A percentile compares a stretch with the other conserved stretches of the same genome.
phyloP scores from a whole-genome alignment of 257 asterid genomes.

The Capsicum pubescens region DNA sequence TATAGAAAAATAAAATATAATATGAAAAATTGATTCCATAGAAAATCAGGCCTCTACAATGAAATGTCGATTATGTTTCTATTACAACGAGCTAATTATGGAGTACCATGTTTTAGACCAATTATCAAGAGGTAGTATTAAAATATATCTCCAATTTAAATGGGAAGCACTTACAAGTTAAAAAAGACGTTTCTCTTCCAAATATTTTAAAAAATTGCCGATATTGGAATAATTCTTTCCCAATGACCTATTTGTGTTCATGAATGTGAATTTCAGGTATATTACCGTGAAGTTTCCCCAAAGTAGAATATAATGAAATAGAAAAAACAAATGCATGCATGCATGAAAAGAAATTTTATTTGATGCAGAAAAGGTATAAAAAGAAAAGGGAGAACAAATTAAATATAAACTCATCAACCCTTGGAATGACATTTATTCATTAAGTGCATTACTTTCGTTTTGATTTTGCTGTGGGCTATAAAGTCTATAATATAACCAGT shows the following conservation, averaged over 20 bases:
- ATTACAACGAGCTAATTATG: background rate
- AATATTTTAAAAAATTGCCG: background rate
- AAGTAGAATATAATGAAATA: background rate
- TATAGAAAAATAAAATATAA: too few species aligned
- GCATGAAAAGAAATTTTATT: background rate
- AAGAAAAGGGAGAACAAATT: background rate
- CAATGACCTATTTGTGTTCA: background rate
- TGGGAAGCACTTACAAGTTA: background rate
- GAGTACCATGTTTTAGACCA: background rate
- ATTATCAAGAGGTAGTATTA: background rate
- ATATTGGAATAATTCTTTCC: background rate
- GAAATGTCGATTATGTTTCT: background rate
- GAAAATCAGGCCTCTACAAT: too few species aligned
- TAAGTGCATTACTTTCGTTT: conserved; percentile 15
- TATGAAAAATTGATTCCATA: too few species aligned
- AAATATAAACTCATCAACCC: background rate
- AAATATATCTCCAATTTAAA: background rate
- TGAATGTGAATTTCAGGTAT: background rate
- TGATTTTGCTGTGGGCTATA: background rate
- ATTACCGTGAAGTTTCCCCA: background rate
- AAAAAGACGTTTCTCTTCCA: background rate
- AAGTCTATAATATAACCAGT: background rate
- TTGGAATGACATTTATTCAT: background rate
- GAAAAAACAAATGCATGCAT: background rate
- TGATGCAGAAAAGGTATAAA: background rate